phyloP scores from a whole-genome alignment of 768 basidiomycete species.

The Collybia nuda region DNA sequence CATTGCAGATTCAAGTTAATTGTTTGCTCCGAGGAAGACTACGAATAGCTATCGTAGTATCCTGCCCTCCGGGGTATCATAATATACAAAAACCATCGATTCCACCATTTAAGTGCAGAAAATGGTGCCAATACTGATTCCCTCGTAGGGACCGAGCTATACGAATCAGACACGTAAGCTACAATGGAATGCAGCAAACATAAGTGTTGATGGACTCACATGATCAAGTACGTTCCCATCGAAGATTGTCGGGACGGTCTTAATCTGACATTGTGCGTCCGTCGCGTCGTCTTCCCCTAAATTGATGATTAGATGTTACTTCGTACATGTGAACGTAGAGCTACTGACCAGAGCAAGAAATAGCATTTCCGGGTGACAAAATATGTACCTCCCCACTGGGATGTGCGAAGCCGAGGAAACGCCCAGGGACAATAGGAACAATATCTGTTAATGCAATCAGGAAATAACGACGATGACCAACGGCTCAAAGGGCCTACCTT shows the following conservation, averaged over 20 bases:
- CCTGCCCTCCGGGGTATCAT: too few species aligned
- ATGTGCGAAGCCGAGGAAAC: constrained; percentile 48
- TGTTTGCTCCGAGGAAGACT: too few species aligned
- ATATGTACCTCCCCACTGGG: constrained; percentile 57
- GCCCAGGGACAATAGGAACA: constrained; percentile 58
- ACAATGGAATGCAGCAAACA: not conserved
- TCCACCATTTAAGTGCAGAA: constrained; percentile 19
- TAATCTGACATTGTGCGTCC: constrained; percentile 52
- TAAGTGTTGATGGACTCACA: constrained; percentile 21
- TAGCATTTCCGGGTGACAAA: constrained; percentile 32
- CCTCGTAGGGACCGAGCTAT: constrained; percentile 51
- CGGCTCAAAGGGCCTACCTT: constrained; percentile 14
- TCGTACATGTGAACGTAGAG: too few species aligned
- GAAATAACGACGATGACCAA: not conserved
- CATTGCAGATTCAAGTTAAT: too few species aligned
- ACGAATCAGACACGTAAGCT: not conserved
- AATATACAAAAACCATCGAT: too few species aligned
- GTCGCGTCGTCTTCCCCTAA: constrained; percentile 55
- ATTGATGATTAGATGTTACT: not conserved
- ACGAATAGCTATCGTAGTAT: too few species aligned
- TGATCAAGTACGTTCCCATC: constrained; percentile 53
- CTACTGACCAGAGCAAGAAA: constrained; percentile 32
- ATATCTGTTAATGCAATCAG: constrained; percentile 26
- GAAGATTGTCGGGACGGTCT: constrained; percentile 53
- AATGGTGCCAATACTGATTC: constrained; percentile 54